phyloP scores from a whole-genome alignment of 306 rosid species.

The Cucurbita pepo region DNA sequence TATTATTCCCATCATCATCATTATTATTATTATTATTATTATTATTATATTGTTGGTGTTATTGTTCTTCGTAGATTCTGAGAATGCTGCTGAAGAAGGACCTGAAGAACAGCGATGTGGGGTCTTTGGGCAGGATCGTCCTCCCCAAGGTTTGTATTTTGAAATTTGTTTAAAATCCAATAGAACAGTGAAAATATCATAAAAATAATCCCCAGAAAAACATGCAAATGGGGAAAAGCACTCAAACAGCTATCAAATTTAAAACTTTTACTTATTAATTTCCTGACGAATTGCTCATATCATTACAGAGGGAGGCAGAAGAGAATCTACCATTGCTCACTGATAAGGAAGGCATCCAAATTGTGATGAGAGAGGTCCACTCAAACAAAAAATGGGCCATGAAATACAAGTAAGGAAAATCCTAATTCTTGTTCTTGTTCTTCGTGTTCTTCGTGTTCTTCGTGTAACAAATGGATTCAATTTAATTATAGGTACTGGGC shows the following conservation, averaged over 20 bases:
- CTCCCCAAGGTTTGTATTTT: constrained; percentile 51
- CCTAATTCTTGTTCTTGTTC: too few relatives aligned
- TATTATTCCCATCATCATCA: neutral
- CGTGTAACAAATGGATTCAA: neutral
- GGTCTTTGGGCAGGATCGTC: constrained; percentile 36
- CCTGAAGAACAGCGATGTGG: constrained; percentile 41
- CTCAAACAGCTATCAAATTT: too few relatives aligned
- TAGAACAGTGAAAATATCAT: neutral
- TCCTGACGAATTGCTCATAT: neutral
- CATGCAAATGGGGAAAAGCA: neutral
- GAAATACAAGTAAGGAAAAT: constrained; percentile 33
- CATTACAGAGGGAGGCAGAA: constrained; percentile 43
- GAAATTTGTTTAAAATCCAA: neutral
- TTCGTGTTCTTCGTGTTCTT: neutral
- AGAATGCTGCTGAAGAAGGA: constrained; percentile 26
- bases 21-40: neutral
- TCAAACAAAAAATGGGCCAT: constrained; percentile 26
- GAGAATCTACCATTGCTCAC: constrained; percentile 30
- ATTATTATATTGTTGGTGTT: neutral
- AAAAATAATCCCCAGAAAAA: neutral
- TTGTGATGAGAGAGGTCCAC: constrained; percentile 28
- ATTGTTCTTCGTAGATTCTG: constrained; percentile 7
- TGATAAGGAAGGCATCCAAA: constrained; percentile 27
- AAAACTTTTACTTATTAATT: neutral
- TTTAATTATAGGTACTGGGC: constrained; percentile 37